phyloP scores from a whole-genome alignment of 1,139 yeast species.

The Debaryomyces coudertii region DNA sequence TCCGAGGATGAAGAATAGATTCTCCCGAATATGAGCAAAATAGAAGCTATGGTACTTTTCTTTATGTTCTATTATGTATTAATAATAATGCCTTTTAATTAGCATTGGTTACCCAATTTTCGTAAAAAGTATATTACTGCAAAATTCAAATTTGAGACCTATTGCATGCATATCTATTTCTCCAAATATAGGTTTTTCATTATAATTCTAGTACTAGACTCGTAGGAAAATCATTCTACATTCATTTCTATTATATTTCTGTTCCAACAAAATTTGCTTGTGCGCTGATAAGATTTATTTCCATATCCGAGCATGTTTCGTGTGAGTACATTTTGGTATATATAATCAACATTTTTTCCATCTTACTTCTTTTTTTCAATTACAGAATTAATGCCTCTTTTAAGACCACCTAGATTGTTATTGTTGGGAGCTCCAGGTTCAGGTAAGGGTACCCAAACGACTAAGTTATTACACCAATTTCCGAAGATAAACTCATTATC shows the following conservation, averaged over 20 bases:
- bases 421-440: constrained; percentile 93
- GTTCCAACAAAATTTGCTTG: neutral
- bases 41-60: neutral
- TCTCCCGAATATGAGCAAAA: neutral
- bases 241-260: neutral
- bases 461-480: constrained; percentile 58
- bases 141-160: too few species aligned
- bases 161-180: too few species aligned
- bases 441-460: constrained; percentile 90
- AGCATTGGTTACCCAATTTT: too few species aligned
- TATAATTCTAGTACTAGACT: too few species aligned
- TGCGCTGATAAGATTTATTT: neutral
- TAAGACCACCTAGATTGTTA: constrained; percentile 62
- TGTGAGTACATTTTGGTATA: neutral
- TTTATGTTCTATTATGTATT: constrained; percentile 6
- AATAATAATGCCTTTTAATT: neutral
- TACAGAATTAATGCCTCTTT: constrained; percentile 11
- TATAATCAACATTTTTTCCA: neutral
- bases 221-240: neutral
- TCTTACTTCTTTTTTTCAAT: neutral
- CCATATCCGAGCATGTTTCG: neutral
- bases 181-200: too few species aligned
- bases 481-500: constrained; percentile 60
- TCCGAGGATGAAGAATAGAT: constrained; percentile 44
- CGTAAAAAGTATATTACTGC: neutral